Evolutionary conservation across 2,329 filamentous ascomycete genomes (phyloP), one percentile per base, ranked within the genome.

Genomic region (Ophiocordyceps unilateralis): DNA sequence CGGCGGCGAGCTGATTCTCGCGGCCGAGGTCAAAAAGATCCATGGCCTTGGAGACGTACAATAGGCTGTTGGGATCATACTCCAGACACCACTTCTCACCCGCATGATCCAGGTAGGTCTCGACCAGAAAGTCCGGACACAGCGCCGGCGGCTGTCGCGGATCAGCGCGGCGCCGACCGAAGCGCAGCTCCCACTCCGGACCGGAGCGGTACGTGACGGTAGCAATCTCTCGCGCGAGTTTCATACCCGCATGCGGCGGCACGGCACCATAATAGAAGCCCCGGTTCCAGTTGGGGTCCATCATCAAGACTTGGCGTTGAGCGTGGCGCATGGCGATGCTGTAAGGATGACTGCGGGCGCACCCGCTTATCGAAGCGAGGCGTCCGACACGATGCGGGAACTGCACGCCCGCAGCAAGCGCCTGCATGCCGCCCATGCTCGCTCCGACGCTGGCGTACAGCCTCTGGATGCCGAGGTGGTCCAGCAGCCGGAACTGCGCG

Each of bases 41-140:
- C 91, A 98, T 98, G 5, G 91, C 91, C 64, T 98, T 98, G 59
- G 86, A 93, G 44, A 98, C 85, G 59, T 98, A 98, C 2, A 98
- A 69, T 34, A 96, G 66, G 55, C 87, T 94, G 63, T 98, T 98
- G 22, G 91, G 78, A 55, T 98, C 91, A 58, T 96, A 96, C 49
- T 91, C 88, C 22, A 98, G 70, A 57, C 87, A 95, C 68, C 93
- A 98, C 62, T 98, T 98, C 66, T 98, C 91, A 19, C 91, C 91
- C 0, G 91, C 91, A 55, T 98, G 91, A 60, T 98, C 91, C 17
- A 98, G 75, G 57, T 98, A 98, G 0, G 91, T 98, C 64, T 98
- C 91, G 50, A 98, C 94, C 21, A 98, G 69, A 56, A 96, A 98
- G 58, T 98, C 91, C 0, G 91, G 88, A 54, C 91, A 98, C n/a